Percentiles rank a stretch among this genome's conserved stretches.
Evolutionary conservation across 495 filamentous ascomycete genomes (phyloP).

Genomic region (Neurospora sp.): DNA sequence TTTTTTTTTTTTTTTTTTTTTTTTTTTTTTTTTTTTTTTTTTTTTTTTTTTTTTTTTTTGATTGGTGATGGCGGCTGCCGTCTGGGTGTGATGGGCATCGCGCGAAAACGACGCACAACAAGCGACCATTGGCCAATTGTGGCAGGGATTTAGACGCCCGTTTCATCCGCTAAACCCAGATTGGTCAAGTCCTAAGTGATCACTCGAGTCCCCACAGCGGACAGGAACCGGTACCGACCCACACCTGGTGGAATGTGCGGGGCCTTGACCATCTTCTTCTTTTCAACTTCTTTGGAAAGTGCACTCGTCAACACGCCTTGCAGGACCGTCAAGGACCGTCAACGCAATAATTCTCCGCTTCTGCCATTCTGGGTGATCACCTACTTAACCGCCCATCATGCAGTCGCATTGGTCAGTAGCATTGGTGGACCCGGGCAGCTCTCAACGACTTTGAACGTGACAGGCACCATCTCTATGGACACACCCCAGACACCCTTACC

Average conservation of each 20-base stretch:
- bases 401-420: conserved; percentile 23
- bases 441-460: conserved; percentile 1
- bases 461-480: not conserved
- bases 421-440: conserved; percentile 6
- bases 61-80: not conserved
- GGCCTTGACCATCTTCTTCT: too few species aligned
- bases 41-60: not conserved
- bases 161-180: conserved; percentile 8
- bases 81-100: conserved; percentile 18
- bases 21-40: too few species aligned
- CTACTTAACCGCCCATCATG: conserved; percentile 36
- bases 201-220: conserved; percentile 16
- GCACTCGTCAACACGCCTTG: not conserved
- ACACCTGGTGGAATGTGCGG: too few species aligned
- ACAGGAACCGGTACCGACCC: not conserved
- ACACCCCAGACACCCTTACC: not conserved
- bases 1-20: too few species aligned
- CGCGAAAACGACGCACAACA: conserved; percentile 9
- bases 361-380: not conserved
- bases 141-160: conserved; percentile 36
- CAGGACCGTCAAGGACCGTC: not conserved
- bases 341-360: not conserved
- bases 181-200: conserved; percentile 14
- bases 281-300: not conserved
- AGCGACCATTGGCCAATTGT: conserved; percentile 24